Evolutionary conservation across 306 rosid genomes (phyloP).

Genomic region (Gillenia trifoliata): DNA sequence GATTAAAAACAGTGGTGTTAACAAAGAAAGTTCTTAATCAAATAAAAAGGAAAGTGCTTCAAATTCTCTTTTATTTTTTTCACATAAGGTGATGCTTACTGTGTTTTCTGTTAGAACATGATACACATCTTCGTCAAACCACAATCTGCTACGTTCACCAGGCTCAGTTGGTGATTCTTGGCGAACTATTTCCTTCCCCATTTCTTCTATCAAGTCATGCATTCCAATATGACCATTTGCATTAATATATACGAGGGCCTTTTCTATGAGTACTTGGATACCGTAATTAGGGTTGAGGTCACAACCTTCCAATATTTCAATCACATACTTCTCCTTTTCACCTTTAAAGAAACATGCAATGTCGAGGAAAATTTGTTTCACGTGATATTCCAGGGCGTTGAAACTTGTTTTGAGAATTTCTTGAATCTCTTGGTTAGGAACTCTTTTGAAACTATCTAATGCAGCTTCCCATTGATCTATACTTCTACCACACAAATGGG

Average conservation of each 20-base stretch:
- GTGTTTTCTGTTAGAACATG: neutral
- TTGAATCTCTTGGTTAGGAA: conserved; percentile 30
- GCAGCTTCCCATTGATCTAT: conserved; percentile 23
- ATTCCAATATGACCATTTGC: neutral
- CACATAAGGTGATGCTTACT: neutral
- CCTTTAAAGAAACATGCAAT: conserved; percentile 42
- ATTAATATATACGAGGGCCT: conserved; percentile 2
- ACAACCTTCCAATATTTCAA: conserved; percentile 24
- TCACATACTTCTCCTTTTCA: neutral
- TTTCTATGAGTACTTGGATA: neutral
- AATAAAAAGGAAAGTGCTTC: too few species aligned
- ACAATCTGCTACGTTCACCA: conserved; percentile 22
- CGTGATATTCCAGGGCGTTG: conserved; percentile 14
- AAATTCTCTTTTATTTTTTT: too few species aligned
- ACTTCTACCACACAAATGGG: conserved; percentile 13
- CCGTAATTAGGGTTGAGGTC: neutral
- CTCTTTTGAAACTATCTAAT: conserved; percentile 15
- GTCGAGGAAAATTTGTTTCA: conserved; percentile 25
- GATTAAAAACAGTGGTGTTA: conserved; percentile 19
- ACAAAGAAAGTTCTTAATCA: conserved; percentile 1
- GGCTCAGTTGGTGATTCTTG: conserved; percentile 7
- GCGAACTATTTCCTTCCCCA: conserved; percentile 28
- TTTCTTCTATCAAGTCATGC: conserved; percentile 43
- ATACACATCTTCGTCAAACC: conserved; percentile 25
- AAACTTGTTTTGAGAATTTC: conserved; percentile 27